Evolutionary conservation across 1,284 basidiomycete species (phyloP).

Genomic region (Ceratobasidium papillatum): DNA sequence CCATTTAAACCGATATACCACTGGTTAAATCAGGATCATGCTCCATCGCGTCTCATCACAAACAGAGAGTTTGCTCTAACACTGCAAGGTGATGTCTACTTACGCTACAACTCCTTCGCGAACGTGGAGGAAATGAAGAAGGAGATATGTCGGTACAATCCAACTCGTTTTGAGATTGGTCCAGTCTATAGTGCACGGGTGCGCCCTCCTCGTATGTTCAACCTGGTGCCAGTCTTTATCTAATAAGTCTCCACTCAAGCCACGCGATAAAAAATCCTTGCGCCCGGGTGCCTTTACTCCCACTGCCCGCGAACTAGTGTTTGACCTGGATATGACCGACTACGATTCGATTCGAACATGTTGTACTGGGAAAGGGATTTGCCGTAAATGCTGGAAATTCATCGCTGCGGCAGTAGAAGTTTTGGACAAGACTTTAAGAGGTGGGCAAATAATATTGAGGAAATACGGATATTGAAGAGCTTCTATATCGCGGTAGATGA

Average conservation of each 20-base stretch:
- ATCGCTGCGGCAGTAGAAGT: constrained; percentile 93
- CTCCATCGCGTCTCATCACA: constrained; percentile 74
- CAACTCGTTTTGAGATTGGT: constrained; percentile 96
- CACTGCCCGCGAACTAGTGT: constrained; percentile 90
- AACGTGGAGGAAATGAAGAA: constrained; percentile 91
- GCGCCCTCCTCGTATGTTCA: constrained; percentile 50
- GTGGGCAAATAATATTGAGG: constrained; percentile 49
- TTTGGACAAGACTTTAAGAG: constrained; percentile 79
- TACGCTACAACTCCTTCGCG: constrained; percentile 93
- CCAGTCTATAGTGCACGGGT: constrained; percentile 91
- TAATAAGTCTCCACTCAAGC: constrained; percentile 59
- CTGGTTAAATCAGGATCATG: constrained; percentile 94
- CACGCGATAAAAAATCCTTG: constrained; percentile 89
- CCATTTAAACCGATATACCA: constrained; percentile 93
- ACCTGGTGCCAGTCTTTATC: constrained; percentile 3
- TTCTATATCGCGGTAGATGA: constrained; percentile 46
- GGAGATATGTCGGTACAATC: constrained; percentile 83
- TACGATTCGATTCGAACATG: constrained; percentile 97
- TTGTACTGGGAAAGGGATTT: constrained; percentile 92
- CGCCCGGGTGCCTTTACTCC: constrained; percentile 81
- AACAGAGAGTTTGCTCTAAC: constrained; percentile 99
- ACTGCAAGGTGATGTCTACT: constrained; percentile 88
- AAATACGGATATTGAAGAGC: neutral
- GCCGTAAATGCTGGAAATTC: constrained; percentile 93
- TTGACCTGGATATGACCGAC: constrained; percentile 99